Conservation (phyloP, 2,329 filamentous ascomycete genomes). For the Cadophora sp. region DNA sequence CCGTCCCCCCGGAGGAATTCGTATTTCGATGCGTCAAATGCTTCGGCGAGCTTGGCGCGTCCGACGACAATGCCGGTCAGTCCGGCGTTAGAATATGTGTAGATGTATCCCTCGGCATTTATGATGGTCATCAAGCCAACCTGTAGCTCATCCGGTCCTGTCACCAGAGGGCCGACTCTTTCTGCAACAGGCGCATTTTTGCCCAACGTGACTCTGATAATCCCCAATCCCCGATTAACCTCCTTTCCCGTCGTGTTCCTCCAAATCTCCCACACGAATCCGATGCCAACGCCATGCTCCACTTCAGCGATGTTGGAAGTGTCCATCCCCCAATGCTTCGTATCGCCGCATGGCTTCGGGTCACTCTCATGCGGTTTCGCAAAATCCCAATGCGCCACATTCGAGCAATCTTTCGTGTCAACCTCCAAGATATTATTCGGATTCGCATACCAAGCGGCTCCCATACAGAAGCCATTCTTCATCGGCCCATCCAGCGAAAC, state of each 20-base stretch:
- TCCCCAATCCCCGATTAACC: not conserved
- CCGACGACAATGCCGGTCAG: constrained; percentile 13
- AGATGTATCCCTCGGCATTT: constrained; percentile 17
- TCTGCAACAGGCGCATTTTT: constrained; percentile 1
- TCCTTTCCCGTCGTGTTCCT: constrained; percentile 18
- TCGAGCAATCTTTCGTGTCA: constrained; percentile 13
- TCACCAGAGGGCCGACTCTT: constrained; percentile 4
- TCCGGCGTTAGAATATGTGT: constrained; percentile 15
- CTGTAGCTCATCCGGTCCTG: constrained; percentile 18
- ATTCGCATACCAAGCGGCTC: constrained; percentile 13
- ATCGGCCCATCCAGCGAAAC: constrained; percentile 11
- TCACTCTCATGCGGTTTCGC: constrained; percentile 20
- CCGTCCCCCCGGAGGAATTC: constrained; percentile 12
- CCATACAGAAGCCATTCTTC: constrained; percentile 18
- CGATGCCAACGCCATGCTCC: constrained; percentile 5
- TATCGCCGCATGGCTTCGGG: constrained; percentile 10
- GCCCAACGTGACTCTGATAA: constrained; percentile 9
- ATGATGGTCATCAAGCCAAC: constrained; percentile 17
- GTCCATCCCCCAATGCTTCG: constrained; percentile 17
- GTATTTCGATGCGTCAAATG: constrained; percentile 8
- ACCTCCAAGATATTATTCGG: constrained; percentile 10
- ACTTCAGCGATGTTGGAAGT: constrained; percentile 18
- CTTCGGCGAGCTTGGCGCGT: constrained; percentile 3
- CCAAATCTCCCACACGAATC: constrained; percentile 14
- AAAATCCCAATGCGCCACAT: constrained; percentile 11